A percentile compares a stretch with the other conserved stretches of the same genome.
Conservation (phyloP, 139 green algal genomes). For the Mychonastes homosphaera region DNA sequence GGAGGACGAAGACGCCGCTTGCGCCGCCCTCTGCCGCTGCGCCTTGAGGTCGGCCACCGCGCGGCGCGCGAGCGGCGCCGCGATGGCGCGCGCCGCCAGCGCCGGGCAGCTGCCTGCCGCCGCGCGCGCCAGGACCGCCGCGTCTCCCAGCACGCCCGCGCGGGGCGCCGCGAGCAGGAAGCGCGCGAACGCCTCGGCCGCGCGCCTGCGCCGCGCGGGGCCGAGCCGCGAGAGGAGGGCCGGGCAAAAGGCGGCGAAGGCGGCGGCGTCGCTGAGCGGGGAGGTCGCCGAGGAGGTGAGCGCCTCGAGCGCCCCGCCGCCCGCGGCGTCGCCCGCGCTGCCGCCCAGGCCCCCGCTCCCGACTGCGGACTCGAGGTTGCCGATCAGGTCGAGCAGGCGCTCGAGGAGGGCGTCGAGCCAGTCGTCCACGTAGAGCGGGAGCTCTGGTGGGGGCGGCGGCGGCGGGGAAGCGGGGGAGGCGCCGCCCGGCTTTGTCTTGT, state of each 20-base stretch:
- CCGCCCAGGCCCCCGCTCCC: slow-evolving; percentile 26
- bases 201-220: too few relatives aligned
- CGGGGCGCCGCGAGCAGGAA: too few relatives aligned
- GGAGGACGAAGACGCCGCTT: neutral
- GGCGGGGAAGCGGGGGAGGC: neutral
- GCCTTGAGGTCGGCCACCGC: too few relatives aligned
- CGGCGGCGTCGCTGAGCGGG: too few relatives aligned
- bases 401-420: slow-evolving; percentile 72
- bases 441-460: neutral
- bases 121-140: too few relatives aligned
- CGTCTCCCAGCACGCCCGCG: too few relatives aligned
- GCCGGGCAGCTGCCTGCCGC: too few relatives aligned
- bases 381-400: slow-evolving; percentile 51
- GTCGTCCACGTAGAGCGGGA: slow-evolving; percentile 51
- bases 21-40: neutral
- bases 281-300: neutral
- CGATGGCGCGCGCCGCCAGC: too few relatives aligned
- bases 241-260: too few relatives aligned
- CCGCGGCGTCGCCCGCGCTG: neutral
- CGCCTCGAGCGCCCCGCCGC: neutral
- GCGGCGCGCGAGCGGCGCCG: too few relatives aligned
- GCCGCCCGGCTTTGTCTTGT: neutral
- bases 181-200: too few relatives aligned
- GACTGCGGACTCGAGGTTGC: slow-evolving; percentile 56
- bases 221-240: too few relatives aligned